phyloP scores from a whole-genome alignment of 108 stramenopile genomes.

The Mediolabrus comicus region DNA sequence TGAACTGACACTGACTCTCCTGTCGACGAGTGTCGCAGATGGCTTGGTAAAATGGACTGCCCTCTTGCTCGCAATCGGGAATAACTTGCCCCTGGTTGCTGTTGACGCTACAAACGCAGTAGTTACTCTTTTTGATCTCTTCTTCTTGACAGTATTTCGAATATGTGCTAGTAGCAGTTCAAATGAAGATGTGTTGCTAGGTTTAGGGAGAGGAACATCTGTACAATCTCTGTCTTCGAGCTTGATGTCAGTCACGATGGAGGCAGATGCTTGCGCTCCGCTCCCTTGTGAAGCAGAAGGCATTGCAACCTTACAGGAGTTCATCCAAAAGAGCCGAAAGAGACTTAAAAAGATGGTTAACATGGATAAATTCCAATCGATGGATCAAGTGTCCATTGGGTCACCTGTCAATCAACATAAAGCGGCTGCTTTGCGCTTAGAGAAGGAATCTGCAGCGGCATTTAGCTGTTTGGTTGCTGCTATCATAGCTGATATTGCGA shows the following conservation, averaged over 20 bases:
- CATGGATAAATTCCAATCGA: conserved; percentile 64
- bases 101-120: conserved; percentile 51
- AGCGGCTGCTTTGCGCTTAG: conserved; percentile 38
- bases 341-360: conserved; percentile 65
- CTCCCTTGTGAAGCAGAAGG: conserved; percentile 35
- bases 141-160: conserved; percentile 78
- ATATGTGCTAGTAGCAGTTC: conserved; percentile 55
- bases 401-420: conserved; percentile 25
- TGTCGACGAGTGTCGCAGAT: conserved; percentile 36
- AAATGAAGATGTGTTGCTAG: conserved; percentile 68
- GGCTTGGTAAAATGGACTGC: conserved; percentile 60
- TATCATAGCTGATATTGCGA: conserved; percentile 36
- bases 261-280: conserved; percentile 75
- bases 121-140: conserved; percentile 68
- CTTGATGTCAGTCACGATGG: conserved; percentile 40
- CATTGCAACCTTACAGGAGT: conserved; percentile 31
- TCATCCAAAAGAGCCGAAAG: conserved; percentile 51
- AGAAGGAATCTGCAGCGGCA: conserved; percentile 54
- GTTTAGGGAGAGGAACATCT: conserved; percentile 18
- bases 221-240: conserved; percentile 12
- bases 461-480: conserved; percentile 59
- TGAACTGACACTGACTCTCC: conserved; percentile 10
- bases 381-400: conserved; percentile 15
- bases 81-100: conserved; percentile 57
- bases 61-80: conserved; percentile 45